Evolutionary conservation across 2,329 filamentous ascomycete genomes (phyloP).

Genomic region (Ophiognomonia clavigignenti-juglandacearum): DNA sequence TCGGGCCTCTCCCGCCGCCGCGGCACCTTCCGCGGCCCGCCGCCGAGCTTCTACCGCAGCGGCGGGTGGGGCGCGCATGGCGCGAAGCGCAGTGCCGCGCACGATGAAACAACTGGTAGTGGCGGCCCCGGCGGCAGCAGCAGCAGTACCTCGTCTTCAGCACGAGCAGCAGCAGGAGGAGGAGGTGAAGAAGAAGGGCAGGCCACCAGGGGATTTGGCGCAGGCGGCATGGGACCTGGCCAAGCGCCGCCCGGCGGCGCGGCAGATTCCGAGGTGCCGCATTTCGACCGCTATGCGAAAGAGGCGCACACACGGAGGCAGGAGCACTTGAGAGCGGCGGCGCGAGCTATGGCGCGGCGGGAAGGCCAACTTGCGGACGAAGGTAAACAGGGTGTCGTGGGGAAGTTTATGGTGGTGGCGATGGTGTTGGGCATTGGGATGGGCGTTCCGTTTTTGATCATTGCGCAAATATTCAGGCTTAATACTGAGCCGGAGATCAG

Average conservation of each 20-base stretch:
- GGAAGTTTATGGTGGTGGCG: conserved; percentile 46
- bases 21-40: conserved; percentile 75
- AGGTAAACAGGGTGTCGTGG: conserved; percentile 27
- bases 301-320: conserved; percentile 71
- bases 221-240: conserved; percentile 56
- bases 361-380: conserved; percentile 27
- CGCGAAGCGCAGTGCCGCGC: conserved; percentile 52
- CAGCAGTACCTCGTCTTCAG: not conserved
- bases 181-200: conserved; percentile 15
- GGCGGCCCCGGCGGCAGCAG: conserved; percentile 17
- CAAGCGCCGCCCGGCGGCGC: conserved; percentile 38
- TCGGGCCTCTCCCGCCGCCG: conserved; percentile 75
- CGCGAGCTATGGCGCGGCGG: conserved; percentile 33
- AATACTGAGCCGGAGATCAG: no score
- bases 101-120: conserved; percentile 36
- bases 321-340: conserved; percentile 31
- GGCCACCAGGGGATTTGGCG: conserved; percentile 22
- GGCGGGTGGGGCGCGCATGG: conserved; percentile 70
- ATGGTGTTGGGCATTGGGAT: conserved; percentile 42
- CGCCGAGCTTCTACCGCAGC: conserved; percentile 80
- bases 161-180: not conserved
- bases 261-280: conserved; percentile 52
- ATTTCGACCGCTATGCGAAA: conserved; percentile 69
- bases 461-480: no score
- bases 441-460: conserved; percentile 37